These are phyloP conservation scores for Beauveria varroae DNA, from an alignment of 2,329 filamentous ascomycete species.

Conservation along the genomic window DNA sequence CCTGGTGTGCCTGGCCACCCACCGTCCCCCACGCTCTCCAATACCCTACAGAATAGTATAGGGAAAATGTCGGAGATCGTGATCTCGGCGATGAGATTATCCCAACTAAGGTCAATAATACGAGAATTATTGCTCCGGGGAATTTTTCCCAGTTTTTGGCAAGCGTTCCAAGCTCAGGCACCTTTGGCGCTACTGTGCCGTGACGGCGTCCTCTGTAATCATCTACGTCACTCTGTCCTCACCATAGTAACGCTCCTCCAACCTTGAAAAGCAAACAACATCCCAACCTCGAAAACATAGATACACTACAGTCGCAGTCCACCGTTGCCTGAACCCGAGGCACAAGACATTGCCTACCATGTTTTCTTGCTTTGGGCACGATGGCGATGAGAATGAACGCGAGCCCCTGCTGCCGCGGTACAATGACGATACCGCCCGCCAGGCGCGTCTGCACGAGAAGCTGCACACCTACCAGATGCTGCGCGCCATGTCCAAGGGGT, in stretches of 20 bases:
- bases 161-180: background rate
- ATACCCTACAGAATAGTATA: no score
- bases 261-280: background rate
- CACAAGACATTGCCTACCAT: slow-evolving; percentile 20
- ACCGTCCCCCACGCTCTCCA: no score
- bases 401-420: slow-evolving; percentile 78
- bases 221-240: slow-evolving; percentile 8
- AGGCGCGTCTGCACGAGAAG: slow-evolving; percentile 77
- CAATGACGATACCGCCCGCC: slow-evolving; percentile 70
- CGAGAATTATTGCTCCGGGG: no score
- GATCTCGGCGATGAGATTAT: no score
- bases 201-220: background rate
- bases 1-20: no score
- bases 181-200: background rate
- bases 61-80: no score
- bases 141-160: background rate
- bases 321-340: background rate
- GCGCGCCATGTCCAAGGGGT: slow-evolving; percentile 72
- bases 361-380: slow-evolving; percentile 57
- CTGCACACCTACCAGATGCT: slow-evolving; percentile 91
- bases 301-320: background rate
- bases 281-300: background rate
- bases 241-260: background rate
- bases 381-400: slow-evolving; percentile 50
- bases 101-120: no score